phyloP scores from a whole-genome alignment of 2,329 filamentous ascomycete species.

The Pezicula rhizophila region DNA sequence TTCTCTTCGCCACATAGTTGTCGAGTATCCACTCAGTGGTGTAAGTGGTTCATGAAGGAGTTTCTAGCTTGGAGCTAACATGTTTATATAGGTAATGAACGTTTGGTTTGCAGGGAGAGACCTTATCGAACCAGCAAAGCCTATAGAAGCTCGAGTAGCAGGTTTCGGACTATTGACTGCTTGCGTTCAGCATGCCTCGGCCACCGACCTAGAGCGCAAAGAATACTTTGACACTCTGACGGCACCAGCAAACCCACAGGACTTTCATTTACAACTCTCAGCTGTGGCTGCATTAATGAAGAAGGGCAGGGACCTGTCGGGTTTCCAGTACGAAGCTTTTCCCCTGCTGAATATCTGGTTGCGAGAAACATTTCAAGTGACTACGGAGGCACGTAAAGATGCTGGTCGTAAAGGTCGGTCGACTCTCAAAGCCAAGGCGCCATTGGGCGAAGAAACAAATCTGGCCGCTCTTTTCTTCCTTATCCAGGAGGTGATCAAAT shows the following conservation, averaged over 20 bases:
- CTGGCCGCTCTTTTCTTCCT: slow-evolving; percentile 60
- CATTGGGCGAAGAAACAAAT: slow-evolving; percentile 51
- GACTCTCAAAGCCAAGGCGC: slow-evolving; percentile 31
- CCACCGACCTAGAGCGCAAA: slow-evolving; percentile 60
- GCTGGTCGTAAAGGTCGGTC: slow-evolving; percentile 34
- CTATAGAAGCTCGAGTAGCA: slow-evolving; percentile 46
- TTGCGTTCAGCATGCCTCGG: slow-evolving; percentile 55
- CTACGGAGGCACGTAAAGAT: slow-evolving; percentile 45
- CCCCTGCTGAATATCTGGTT: slow-evolving; percentile 59
- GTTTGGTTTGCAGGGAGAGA: slow-evolving; percentile 65
- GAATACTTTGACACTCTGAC: slow-evolving; percentile 61
- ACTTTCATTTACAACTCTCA: slow-evolving; percentile 61
- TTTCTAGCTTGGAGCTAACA: slow-evolving; percentile 3
- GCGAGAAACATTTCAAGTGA: slow-evolving; percentile 45
- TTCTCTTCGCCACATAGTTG: slow-evolving; percentile 48
- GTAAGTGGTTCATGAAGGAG: slow-evolving; percentile 14
- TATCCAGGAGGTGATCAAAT: slow-evolving; percentile 65
- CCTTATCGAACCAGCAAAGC: slow-evolving; percentile 51
- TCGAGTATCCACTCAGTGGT: slow-evolving; percentile 47
- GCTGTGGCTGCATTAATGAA: slow-evolving; percentile 57
- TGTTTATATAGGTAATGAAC: slow-evolving; percentile 19
- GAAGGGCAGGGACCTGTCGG: slow-evolving; percentile 54
- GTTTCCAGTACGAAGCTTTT: slow-evolving; percentile 62
- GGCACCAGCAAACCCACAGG: slow-evolving; percentile 48
- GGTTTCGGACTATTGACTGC: slow-evolving; percentile 62